Evolutionary conservation across 2,329 filamentous ascomycete species (phyloP), one percentile per base, ranked within the genome.

Genomic region (Paraconiothyrium brasiliense): DNA sequence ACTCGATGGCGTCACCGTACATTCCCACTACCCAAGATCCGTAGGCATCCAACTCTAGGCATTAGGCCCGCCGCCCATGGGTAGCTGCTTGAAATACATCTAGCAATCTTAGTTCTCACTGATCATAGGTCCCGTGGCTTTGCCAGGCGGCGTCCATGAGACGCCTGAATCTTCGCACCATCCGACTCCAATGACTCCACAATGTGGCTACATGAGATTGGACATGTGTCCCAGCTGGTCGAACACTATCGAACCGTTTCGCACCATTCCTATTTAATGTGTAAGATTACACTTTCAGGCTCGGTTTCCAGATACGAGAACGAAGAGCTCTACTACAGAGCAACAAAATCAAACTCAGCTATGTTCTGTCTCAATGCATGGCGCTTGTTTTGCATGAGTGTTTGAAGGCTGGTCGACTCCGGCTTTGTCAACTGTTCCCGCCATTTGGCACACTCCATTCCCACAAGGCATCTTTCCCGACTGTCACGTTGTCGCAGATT

Each of bases 191-290:
- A 9, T 20, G 43, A 20, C 10, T 20, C 22, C 11, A 20, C 13
- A 20, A 24, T 46, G 43, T 37, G 35, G 20, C 7, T 13, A 11
- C 43, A 11, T 46, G 2, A 20, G 20, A 46, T 24, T 8, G 20
- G 43, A 46, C 43, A 24, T 2, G 8, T 20, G n/a, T 10, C 20
- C 20, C 43, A 22, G 14, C 24, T 11, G 13, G 32, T 14, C 49
- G 20, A 22, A 52, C 34, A 52, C 49, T 52, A 52, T 52, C 20
- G 49, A 27, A 24, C 27, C 20, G 49, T 52, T 39, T 32, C 46
- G n/a, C 34, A 39, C 32, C 49, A 52, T 39, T n/a, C 49, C 35
- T 52, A 11, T 39, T 52, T 39, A 16, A 39, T 20, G 16, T 10
- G 11, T 32, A 37, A 11, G 14, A 52, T 35, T 39, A 27, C 49